phyloP scores from a whole-genome alignment of 2,329 filamentous ascomycete genomes.

The Cytospora chrysosperma region DNA sequence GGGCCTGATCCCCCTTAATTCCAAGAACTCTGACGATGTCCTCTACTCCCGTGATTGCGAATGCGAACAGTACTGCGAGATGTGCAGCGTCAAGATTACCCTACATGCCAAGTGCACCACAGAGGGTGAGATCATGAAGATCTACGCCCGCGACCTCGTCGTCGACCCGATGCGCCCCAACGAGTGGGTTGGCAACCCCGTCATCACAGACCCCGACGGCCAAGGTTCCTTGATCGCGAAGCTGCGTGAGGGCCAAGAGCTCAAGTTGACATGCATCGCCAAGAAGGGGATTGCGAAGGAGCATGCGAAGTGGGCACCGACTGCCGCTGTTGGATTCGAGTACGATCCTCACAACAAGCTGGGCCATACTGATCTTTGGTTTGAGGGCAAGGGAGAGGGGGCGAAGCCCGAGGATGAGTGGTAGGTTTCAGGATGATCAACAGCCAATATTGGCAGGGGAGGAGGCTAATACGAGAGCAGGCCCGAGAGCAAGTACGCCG shows the following conservation, averaged over 20 bases:
- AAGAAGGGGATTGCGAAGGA: conserved; percentile 99
- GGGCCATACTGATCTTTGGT: conserved; percentile 91
- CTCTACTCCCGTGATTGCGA: conserved; percentile 92
- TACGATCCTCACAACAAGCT: conserved; percentile 98
- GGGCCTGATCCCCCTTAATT: conserved; percentile 83
- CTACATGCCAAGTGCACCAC: conserved; percentile 83
- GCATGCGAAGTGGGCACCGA: conserved; percentile 96
- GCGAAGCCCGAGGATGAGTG: conserved; percentile 68
- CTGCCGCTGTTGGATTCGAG: conserved; percentile 89
- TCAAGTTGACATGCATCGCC: conserved; percentile 87
- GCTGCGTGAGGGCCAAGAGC: conserved; percentile 82
- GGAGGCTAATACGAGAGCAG: conserved; percentile 42
- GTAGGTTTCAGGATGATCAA: conserved; percentile 48
- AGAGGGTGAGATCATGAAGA: conserved; percentile 80
- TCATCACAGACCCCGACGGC: conserved; percentile 79
- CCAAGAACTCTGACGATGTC: conserved; percentile 78
- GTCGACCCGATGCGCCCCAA: conserved; percentile 69
- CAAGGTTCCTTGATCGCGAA: conserved; percentile 87
- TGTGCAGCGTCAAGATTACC: conserved; percentile 81
- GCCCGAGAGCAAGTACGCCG: conserved; percentile 79
- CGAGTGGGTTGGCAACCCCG: conserved; percentile 73
- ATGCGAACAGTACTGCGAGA: conserved; percentile 92
- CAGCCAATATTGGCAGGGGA: background rate
- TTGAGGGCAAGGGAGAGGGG: conserved; percentile 52
- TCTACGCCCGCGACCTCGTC: conserved; percentile 87